These are phyloP conservation scores for Cutaneotrichosporon arboriforme DNA, from an alignment of 1,284 basidiomycete species.

Conservation along the genomic window DNA sequence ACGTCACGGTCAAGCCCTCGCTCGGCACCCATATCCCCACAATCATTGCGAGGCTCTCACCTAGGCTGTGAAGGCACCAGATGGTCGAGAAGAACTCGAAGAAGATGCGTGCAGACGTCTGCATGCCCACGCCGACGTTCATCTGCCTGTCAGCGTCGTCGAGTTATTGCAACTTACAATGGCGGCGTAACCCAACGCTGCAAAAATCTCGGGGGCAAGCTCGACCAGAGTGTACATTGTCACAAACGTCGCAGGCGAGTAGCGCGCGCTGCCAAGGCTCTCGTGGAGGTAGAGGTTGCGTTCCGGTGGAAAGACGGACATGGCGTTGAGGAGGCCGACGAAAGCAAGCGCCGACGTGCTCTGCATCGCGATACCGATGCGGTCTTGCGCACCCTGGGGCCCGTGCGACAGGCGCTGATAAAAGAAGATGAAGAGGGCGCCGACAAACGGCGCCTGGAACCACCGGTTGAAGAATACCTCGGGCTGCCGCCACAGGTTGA, in stretches of 20 bases:
- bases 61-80: slow-evolving; percentile 45
- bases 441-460: slow-evolving; percentile 45
- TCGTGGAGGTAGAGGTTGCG: slow-evolving; percentile 50
- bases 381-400: slow-evolving; percentile 47
- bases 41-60: slow-evolving; percentile 45
- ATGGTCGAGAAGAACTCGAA: slow-evolving; percentile 49
- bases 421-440: slow-evolving; percentile 47
- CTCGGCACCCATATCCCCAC: slow-evolving; percentile 33
- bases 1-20: slow-evolving; percentile 38
- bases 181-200: slow-evolving; percentile 26
- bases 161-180: slow-evolving; percentile 35
- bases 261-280: slow-evolving; percentile 42
- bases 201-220: slow-evolving; percentile 45
- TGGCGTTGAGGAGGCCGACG: slow-evolving; percentile 48
- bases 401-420: slow-evolving; percentile 46
- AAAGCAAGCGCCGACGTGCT: slow-evolving; percentile 38
- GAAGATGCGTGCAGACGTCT: slow-evolving; percentile 47
- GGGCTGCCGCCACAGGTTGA: slow-evolving; percentile 46
- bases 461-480: slow-evolving; percentile 47
- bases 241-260: slow-evolving; percentile 48
- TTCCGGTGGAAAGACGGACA: slow-evolving; percentile 50
- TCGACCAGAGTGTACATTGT: slow-evolving; percentile 50
- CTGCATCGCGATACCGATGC: slow-evolving; percentile 47
- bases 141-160: no score
- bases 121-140: slow-evolving; percentile 48